Base-by-base conservation (phyloP, 306 rosid species). In the Styphnolobium japonicum region DNA sequence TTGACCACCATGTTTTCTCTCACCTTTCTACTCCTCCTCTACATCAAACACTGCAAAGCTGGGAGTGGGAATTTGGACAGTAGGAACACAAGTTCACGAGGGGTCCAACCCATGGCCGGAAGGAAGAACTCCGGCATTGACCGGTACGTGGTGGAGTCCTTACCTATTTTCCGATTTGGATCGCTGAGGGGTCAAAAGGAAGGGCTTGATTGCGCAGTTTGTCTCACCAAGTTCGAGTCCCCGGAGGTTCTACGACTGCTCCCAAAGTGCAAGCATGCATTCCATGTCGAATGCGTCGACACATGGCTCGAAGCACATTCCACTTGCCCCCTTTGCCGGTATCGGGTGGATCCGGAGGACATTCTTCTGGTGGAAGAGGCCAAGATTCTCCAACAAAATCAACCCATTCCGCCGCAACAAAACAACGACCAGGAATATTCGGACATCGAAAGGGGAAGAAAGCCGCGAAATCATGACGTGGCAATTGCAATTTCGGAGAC, bases 271-370 rank as follows among this genome's bases (percentile, higher is more conserved):
- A 87, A 89, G 43, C 99, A 95, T 80, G 99, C 96, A 7, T 95
- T 95, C 80, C 99, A 95, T 58, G 94, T 93, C 4, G 99, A 95
- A 55, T 95, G 99, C 82, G 97, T 95, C 3, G 99, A 95, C 69
- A 95, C 98, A 7, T 95, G 99, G 99, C 90, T 95, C 12, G 99
- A 95, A 80, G 98, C 99, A 5, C 99, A 95, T 81, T 95, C 99
- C 9, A 93, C 99, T 0, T 95, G 97, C 27, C 98, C 99, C 2
- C 92, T 95, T 2, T 95, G 97, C 25, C 96, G 98, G 1, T 85
- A 80, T 73, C 86, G 94, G 57, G 97, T 95, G 18, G 98, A 93
- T 85, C 98, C 94, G 21, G 98, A 95, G 60, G 98, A 95, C 51
- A 83, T 93, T 15, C 90, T 95, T 7, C 83, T 94, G 0, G 67